Evolutionary conservation across 169 alveolate species (phyloP), one percentile per base, ranked within the genome.

Genomic region (Haemoproteus tartakovskyi): DNA sequence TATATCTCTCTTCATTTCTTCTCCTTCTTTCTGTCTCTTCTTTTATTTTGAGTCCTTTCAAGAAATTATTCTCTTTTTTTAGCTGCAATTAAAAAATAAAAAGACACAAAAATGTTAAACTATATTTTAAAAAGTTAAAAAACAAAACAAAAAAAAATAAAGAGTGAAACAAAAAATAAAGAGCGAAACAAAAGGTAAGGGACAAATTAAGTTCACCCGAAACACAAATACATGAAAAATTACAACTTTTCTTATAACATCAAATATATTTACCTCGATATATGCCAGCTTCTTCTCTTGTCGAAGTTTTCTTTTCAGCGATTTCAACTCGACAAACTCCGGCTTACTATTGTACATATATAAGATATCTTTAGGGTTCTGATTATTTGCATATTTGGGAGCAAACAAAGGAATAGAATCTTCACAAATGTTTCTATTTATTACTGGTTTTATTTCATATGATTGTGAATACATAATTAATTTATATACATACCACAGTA

Each of bases 251-350:
- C 9, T 33, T 11, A 12, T 16, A 30, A 30, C 43, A 2, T 48
- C 56, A 16, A 9, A 27, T 50, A 30, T 26, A 11, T 3, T 26
- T 51, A 74, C 84, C 78, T 74, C 84, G 22, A 27, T 74, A 47
- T 74, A 74, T 19, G 54, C 78, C 30, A 74, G 62, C 21, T 74
- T 74, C 50, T 47, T 56, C 62, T 74, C 78, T 19, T 74, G 84
- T 33, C 47, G 54, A 37, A 74, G 29, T 38, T 74, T 74, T 38
- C 46, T 74, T 14, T 50, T 57, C 4, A 37, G 6, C 8, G 63
- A 33, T 60, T 48, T 56, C 84, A 74, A 57, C 30, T 74, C 84
- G 26, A 57, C 62, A 4, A 74, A 56, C 27, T 50, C 46, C 2
- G 78, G 48, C 16, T 74, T 74, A 14, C 41, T 38, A 26, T 61